phyloP scores from a whole-genome alignment of 495 filamentous ascomycete genomes.

The Tuber magnatum region DNA sequence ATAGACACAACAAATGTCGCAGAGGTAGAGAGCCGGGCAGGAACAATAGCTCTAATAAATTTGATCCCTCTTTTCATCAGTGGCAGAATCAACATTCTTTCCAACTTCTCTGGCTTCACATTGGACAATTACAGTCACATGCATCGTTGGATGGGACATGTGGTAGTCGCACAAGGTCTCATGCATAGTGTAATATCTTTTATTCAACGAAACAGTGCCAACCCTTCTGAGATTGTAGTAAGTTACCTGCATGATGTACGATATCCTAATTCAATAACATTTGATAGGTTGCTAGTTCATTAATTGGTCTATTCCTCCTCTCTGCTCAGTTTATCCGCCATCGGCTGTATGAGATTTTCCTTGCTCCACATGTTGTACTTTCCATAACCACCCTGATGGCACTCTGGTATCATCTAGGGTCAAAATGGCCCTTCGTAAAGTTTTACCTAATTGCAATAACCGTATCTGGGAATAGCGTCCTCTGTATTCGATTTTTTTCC shows the following conservation, averaged over 20 bases:
- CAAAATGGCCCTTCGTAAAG: slow-evolving; percentile 13
- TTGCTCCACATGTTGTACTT: slow-evolving; percentile 15
- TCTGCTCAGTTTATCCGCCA: slow-evolving; percentile 17
- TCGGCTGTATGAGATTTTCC: slow-evolving; percentile 18
- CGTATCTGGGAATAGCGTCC: slow-evolving; percentile 3
- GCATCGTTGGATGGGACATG: too few relatives aligned
- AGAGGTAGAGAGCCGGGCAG: slow-evolving; percentile 11
- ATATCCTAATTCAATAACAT: slow-evolving; percentile 13
- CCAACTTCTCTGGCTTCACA: slow-evolving; percentile 33
- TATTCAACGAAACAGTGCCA: not conserved
- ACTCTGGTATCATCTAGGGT: slow-evolving; percentile 21
- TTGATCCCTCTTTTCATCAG: slow-evolving; percentile 30
- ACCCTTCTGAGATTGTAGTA: slow-evolving; percentile 21
- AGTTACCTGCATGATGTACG: too few relatives aligned
- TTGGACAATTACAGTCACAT: slow-evolving; percentile 34
- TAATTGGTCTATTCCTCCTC: slow-evolving; percentile 17
- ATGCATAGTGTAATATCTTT: slow-evolving; percentile 27
- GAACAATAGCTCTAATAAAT: slow-evolving; percentile 29
- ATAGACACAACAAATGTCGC: slow-evolving; percentile 16
- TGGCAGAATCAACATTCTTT: slow-evolving; percentile 20
- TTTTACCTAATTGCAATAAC: slow-evolving; percentile 21
- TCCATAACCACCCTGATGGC: slow-evolving; percentile 12
- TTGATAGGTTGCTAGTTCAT: slow-evolving; percentile 13
- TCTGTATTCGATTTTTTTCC: slow-evolving; percentile 5
- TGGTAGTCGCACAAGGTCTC: slow-evolving; percentile 31